Evolutionary conservation across 108 stramenopile genomes (phyloP), one percentile per base, ranked within the genome.

Genomic region (Cyclostephanos invisitatus): DNA sequence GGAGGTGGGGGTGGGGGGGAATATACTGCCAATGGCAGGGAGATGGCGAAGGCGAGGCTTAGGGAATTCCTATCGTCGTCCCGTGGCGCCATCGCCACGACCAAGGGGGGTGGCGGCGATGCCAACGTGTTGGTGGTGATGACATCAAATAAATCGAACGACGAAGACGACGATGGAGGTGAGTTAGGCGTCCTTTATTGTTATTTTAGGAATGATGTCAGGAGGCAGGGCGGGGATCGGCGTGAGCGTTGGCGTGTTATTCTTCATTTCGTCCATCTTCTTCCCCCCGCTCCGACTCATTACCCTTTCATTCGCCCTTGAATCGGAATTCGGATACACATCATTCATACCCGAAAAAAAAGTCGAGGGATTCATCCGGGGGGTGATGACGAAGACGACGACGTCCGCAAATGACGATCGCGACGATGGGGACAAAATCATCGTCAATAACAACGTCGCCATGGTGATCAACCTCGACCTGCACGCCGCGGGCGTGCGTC

Each of bases 401-500:
- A 27, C 42, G 46, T 5, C 21, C 47, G 25, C 24, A 25, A n/a
- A 53, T n/a, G 24, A 20, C 53, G 25, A 54, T 21, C 53, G 18
- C 18, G 25, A 20, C 36, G 36, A 7, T 7, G 18, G n/a, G n/a
- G n/a, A n/a, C n/a, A n/a, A n/a, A n/a, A n/a, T n/a, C n/a, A n/a
- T n/a, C n/a, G n/a, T n/a, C n/a, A n/a, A n/a, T n/a, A n/a, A 22
- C 7, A 21, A 25, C 28, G 14, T 55, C 14, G 55, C 55, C 46
- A 49, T 64, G 64, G 64, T 64, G n/a, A 50, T 64, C 48, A 64
- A 64, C 64, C 47, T 44, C 17, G 64, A 64, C 27, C 0, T 64
- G 3, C 21, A 21, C 28, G 2, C 21, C 46, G 18, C 47, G n/a
- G 27, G 18, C 18, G 24, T 21, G 20, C 27, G 28, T 15, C 46